Evolutionary conservation across 371 early-diverging fungal species (phyloP).

Genomic region (Mortierella sp.): DNA sequence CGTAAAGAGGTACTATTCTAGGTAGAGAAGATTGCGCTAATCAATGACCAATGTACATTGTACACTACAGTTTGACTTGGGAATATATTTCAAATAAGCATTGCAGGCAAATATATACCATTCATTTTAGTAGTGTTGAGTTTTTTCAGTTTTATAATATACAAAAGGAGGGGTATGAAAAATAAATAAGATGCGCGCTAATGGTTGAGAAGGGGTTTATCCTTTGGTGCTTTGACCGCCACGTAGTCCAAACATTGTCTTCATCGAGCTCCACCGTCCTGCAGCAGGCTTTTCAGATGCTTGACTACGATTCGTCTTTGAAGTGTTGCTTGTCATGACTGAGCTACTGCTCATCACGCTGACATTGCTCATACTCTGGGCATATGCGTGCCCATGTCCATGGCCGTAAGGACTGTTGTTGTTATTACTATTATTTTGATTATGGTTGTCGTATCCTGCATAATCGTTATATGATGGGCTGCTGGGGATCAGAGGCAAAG

Average conservation of each 20-base stretch:
- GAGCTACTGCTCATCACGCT: constrained; percentile 22
- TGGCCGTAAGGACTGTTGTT: constrained; percentile 8
- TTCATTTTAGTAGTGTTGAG: too few relatives aligned
- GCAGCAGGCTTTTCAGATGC: not conserved
- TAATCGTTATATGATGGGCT: constrained; percentile 3
- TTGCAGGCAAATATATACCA: too few relatives aligned
- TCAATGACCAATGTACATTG: too few relatives aligned
- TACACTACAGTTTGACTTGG: too few relatives aligned
- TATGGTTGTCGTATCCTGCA: not conserved
- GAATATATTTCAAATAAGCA: too few relatives aligned
- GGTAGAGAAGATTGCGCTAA: too few relatives aligned
- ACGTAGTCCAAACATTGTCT: constrained; percentile 23
- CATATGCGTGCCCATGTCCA: constrained; percentile 12
- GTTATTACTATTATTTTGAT: not conserved
- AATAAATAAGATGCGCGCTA: too few relatives aligned
- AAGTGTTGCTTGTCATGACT: not conserved
- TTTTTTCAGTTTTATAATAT: too few relatives aligned
- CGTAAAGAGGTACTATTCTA: too few relatives aligned
- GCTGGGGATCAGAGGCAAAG: constrained; percentile 20
- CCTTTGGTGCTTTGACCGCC: constrained; percentile 18
- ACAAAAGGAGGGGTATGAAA: too few relatives aligned
- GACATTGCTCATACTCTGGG: constrained; percentile 34
- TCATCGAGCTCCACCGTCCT: constrained; percentile 31
- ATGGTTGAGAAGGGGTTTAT: not conserved
- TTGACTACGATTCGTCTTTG: not conserved